Conservation (phyloP, 495 filamentous ascomycete species). For the Penicillium cataractarum region DNA sequence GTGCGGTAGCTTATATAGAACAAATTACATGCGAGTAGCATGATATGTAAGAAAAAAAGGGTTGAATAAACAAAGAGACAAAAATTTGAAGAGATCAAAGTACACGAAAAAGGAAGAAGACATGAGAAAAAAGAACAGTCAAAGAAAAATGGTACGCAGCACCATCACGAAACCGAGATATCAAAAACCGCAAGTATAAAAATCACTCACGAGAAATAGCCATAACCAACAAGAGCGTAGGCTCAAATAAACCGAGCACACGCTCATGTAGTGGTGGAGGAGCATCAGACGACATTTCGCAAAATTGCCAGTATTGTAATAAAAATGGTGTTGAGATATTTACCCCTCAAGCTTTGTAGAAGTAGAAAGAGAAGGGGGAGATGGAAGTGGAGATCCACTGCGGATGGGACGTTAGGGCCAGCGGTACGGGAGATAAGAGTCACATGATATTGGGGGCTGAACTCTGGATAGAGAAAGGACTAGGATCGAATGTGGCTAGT, state of each 20-base stretch:
- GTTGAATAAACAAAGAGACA: no score
- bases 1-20: background rate
- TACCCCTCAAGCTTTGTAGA: background rate
- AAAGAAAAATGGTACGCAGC: background rate
- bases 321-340: background rate
- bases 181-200: background rate
- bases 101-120: background rate
- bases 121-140: background rate
- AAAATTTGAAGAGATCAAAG: no score
- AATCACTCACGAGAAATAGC: slow-evolving; percentile 39
- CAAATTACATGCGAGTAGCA: background rate
- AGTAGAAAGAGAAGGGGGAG: background rate
- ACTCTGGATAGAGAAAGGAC: background rate
- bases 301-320: background rate
- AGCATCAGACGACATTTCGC: slow-evolving; percentile 18
- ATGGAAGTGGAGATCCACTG: background rate
- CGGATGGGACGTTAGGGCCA: slow-evolving; percentile 1
- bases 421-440: background rate
- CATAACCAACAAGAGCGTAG: slow-evolving; percentile 33
- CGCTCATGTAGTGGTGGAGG: slow-evolving; percentile 27
- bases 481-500: background rate
- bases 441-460: background rate
- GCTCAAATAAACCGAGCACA: slow-evolving; percentile 32
- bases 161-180: background rate
- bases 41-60: no score